Percentiles rank a stretch among this genome's conserved stretches.
Evolutionary conservation across 768 basidiomycete species (phyloP).

Genomic region (Filobasidium floriforme): DNA sequence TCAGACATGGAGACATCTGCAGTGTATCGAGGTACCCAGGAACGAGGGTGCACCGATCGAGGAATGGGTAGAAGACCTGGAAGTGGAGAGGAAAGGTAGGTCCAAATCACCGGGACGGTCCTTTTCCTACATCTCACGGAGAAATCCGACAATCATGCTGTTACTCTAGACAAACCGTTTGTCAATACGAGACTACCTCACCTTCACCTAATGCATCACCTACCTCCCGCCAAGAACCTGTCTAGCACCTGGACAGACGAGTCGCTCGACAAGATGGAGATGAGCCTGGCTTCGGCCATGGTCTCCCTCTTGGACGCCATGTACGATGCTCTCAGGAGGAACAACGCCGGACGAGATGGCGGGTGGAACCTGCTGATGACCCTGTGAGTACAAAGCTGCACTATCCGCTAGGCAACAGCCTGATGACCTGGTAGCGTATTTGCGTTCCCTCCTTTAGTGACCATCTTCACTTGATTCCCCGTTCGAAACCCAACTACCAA

Average conservation of each 20-base stretch:
- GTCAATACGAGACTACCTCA: conserved; percentile 62
- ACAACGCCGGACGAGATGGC: conserved; percentile 29
- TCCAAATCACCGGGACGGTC: no score
- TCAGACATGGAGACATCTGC: conserved; percentile 85
- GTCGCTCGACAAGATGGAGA: conserved; percentile 29
- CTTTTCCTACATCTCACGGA: neutral
- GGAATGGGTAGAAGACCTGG: conserved; percentile 54
- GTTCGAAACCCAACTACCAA: conserved; percentile 47
- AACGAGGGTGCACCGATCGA: conserved; percentile 70
- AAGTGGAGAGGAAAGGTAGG: conserved; percentile 51
- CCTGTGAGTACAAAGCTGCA: conserved; percentile 27
- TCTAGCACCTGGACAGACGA: conserved; percentile 31
- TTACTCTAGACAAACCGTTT: conserved; percentile 62
- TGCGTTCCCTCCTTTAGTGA: conserved; percentile 43
- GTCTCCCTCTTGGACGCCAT: conserved; percentile 38
- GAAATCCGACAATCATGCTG: neutral
- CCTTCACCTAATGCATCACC: conserved; percentile 45
- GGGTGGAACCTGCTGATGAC: conserved; percentile 44
- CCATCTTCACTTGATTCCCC: conserved; percentile 80
- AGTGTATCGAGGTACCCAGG: conserved; percentile 60
- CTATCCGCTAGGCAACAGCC: no score
- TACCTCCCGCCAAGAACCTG: conserved; percentile 25
- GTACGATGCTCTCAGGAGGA: conserved; percentile 35
- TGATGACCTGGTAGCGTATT: neutral
- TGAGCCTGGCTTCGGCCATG: conserved; percentile 34